phyloP scores from a whole-genome alignment of 331 rosid genomes.

The Malus hybrid region DNA sequence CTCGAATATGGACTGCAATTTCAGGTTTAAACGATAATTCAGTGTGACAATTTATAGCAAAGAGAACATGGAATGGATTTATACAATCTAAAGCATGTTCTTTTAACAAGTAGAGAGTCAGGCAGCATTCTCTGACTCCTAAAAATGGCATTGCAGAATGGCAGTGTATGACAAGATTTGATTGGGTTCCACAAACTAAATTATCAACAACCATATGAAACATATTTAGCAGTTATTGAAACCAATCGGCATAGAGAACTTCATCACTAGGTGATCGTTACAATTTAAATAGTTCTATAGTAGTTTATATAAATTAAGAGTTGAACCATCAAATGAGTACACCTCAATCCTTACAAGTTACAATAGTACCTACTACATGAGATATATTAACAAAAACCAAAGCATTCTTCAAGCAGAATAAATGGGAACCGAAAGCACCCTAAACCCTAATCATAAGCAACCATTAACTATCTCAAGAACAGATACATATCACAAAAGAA shows the following conservation, averaged over 20 bases:
- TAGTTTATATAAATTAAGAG: not conserved
- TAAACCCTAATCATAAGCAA: not conserved
- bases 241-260: not conserved
- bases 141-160: not conserved
- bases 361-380: not conserved
- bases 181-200: not conserved
- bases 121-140: not conserved
- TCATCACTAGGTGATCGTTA: not conserved
- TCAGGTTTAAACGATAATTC: not conserved
- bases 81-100: not conserved
- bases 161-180: not conserved
- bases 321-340: not conserved
- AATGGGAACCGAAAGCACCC: not conserved
- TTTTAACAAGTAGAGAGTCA: not conserved
- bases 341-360: not conserved
- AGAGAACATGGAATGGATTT: not conserved
- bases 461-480: not conserved
- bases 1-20: conserved; percentile 63
- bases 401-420: not conserved
- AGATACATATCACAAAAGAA: not conserved
- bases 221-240: not conserved
- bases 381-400: not conserved
- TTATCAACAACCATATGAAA: not conserved
- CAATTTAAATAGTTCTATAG: not conserved
- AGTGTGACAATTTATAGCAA: conserved; percentile 7